These are phyloP conservation scores for Naganishia vishniacii DNA, from an alignment of 768 basidiomycete species.

Conservation along the genomic window DNA sequence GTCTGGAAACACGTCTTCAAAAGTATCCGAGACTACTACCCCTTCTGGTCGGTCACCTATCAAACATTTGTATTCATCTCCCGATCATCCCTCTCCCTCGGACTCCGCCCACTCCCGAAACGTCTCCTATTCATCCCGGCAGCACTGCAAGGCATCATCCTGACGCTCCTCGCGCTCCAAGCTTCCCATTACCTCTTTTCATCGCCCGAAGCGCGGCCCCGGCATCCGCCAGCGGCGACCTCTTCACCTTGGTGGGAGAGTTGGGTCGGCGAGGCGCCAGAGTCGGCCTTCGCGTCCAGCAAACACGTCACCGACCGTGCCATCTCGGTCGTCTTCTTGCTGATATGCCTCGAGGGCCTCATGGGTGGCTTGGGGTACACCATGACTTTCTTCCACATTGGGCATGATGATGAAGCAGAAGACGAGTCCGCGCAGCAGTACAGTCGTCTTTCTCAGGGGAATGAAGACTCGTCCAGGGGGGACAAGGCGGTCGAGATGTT, in stretches of 20 bases:
- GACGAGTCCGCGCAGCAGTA: constrained; percentile 54
- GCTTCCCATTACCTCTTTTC: constrained; percentile 52
- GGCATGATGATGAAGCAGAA: constrained; percentile 53
- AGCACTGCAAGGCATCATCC: constrained; percentile 64
- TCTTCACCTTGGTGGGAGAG: neutral
- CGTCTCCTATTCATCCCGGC: constrained; percentile 69
- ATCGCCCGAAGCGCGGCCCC: constrained; percentile 60
- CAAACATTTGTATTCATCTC: constrained; percentile 84
- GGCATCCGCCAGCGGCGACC: neutral
- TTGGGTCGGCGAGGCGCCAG: constrained; percentile 16
- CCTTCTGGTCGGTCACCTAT: constrained; percentile 60
- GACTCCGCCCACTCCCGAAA: constrained; percentile 69
- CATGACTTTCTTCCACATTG: constrained; percentile 41
- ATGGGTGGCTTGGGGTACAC: constrained; percentile 83
- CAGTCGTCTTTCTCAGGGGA: constrained; percentile 6
- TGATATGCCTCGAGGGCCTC: constrained; percentile 82
- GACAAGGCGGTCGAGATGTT: constrained; percentile 46
- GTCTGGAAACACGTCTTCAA: constrained; percentile 72
- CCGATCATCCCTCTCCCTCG: constrained; percentile 80
- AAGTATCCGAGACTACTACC: constrained; percentile 84
- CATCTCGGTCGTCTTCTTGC: constrained; percentile 63
- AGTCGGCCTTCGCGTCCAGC: constrained; percentile 36
- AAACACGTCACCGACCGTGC: constrained; percentile 49
- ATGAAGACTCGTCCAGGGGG: constrained; percentile 26
- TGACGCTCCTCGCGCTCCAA: constrained; percentile 49